Conservation (phyloP, 495 filamentous ascomycete species). For the Glutinoglossum americanum region DNA sequence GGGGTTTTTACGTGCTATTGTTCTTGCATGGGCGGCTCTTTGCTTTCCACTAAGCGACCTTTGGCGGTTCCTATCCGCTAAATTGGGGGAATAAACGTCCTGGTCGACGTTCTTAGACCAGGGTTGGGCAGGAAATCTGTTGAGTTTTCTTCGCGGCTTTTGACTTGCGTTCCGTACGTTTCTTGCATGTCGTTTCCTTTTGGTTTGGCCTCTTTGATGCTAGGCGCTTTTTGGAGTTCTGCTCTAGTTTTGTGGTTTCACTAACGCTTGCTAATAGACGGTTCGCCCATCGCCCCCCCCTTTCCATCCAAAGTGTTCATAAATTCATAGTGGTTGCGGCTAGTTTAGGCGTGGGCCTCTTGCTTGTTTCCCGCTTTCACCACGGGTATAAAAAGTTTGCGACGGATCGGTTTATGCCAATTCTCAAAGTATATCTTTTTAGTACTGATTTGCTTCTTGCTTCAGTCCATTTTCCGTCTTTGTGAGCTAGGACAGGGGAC, state of each 20-base stretch:
- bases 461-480: background rate
- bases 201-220: background rate
- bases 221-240: background rate
- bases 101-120: background rate
- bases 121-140: background rate
- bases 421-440: background rate
- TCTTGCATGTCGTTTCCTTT: slow-evolving; percentile 2
- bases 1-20: background rate
- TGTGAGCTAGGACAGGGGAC: background rate
- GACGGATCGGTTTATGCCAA: background rate
- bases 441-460: background rate
- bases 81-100: background rate
- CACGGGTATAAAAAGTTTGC: background rate
- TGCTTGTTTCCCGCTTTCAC: background rate
- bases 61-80: background rate
- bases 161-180: slow-evolving; percentile 1
- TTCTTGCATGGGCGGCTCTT: background rate
- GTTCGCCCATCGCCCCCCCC: background rate
- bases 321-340: background rate
- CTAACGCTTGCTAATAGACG: background rate
- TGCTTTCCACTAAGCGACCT: background rate
- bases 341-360: background rate
- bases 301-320: background rate
- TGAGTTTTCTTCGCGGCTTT: background rate
- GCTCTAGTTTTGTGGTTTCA: background rate